Evolutionary conservation across 2,329 filamentous ascomycete species (phyloP).

Genomic region (Hypoxylon rubiginosum): DNA sequence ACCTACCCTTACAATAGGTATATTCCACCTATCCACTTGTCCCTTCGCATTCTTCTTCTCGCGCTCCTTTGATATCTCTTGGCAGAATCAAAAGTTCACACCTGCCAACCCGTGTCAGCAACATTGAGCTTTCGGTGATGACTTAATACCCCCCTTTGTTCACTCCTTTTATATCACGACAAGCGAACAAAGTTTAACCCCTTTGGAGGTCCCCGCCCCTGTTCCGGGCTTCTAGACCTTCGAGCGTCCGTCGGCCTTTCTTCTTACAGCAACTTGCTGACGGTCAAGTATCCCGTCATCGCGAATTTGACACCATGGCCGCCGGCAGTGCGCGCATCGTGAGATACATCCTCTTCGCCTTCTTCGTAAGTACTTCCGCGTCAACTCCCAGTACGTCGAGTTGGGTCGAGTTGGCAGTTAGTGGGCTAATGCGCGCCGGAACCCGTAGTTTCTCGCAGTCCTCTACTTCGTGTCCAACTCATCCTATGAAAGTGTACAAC

Average conservation of each 20-base stretch:
- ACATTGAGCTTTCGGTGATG: slow-evolving; percentile 41
- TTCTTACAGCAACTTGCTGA: slow-evolving; percentile 24
- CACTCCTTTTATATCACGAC: slow-evolving; percentile 27
- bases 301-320: slow-evolving; percentile 63
- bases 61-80: slow-evolving; percentile 26
- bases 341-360: slow-evolving; percentile 83
- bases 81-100: slow-evolving; percentile 16
- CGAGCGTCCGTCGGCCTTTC: slow-evolving; percentile 20
- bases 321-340: slow-evolving; percentile 80
- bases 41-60: slow-evolving; percentile 29
- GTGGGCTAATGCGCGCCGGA: slow-evolving; percentile 42
- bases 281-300: slow-evolving; percentile 24
- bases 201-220: slow-evolving; percentile 39
- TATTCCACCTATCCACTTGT: slow-evolving; percentile 21
- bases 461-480: slow-evolving; percentile 84
- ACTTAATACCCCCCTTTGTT: slow-evolving; percentile 47
- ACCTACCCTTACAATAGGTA: slow-evolving; percentile 6
- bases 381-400: too few species aligned
- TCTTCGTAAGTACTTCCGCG: slow-evolving; percentile 75
- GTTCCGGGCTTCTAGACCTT: slow-evolving; percentile 32
- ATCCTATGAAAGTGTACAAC: slow-evolving; percentile 62
- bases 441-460: slow-evolving; percentile 71
- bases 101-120: slow-evolving; percentile 24
- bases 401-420: background rate
- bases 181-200: slow-evolving; percentile 36